Evolutionary conservation across 768 basidiomycete species (phyloP).

Genomic region (Lactarius indigo): DNA sequence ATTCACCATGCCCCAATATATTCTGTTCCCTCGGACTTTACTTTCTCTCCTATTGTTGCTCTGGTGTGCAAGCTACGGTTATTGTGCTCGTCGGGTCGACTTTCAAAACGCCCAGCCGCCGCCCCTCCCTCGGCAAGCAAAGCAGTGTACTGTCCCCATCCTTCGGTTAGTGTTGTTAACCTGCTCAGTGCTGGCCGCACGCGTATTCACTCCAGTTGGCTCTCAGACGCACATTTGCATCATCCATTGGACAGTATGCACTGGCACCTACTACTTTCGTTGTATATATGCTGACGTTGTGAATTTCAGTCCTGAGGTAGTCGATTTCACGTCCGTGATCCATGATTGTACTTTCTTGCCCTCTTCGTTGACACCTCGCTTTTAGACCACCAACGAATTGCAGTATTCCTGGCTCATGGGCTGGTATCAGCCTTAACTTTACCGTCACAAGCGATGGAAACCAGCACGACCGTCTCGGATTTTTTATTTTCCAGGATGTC

Average conservation of each 20-base stretch:
- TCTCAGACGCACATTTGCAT: conserved; percentile 64
- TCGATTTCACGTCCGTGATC: conserved; percentile 51
- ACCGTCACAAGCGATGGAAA: conserved; percentile 77
- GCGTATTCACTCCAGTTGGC: background rate
- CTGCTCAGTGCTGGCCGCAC: background rate
- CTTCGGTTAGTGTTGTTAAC: conserved; percentile 46
- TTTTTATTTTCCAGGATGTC: conserved; percentile 73
- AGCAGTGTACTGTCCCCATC: conserved; percentile 62
- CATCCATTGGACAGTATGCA: conserved; percentile 63
- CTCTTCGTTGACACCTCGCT: background rate
- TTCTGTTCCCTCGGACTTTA: background rate
- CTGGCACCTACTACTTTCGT: background rate
- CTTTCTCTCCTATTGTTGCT: conserved; percentile 14
- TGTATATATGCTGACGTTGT: background rate
- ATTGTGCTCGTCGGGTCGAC: conserved; percentile 39
- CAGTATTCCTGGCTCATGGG: conserved; percentile 68
- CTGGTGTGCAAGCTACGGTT: conserved; percentile 15
- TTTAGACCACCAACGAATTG: conserved; percentile 69
- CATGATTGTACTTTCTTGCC: background rate
- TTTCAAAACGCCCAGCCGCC: conserved; percentile 78
- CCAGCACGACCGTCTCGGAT: conserved; percentile 67
- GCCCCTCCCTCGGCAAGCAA: conserved; percentile 54
- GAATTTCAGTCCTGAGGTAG: conserved; percentile 51
- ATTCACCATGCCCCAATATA: background rate
- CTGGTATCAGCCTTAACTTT: conserved; percentile 70